Conservation (phyloP, 306 rosid species). For the Datisca glomerata region DNA sequence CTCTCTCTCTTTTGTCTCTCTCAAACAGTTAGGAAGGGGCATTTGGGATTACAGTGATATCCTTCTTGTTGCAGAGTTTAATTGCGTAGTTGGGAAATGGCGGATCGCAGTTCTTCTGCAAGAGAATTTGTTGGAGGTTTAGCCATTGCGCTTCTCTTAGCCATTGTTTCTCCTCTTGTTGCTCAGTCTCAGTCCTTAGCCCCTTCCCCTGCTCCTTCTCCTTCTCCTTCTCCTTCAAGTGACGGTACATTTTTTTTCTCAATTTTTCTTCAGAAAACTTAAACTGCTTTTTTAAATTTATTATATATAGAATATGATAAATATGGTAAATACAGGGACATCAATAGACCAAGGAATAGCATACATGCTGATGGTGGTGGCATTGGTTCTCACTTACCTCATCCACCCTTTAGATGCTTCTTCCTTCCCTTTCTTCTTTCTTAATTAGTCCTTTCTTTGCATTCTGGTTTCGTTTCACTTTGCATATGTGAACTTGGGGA, state of each 20-base stretch:
- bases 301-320: no score
- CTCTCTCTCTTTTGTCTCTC: not conserved
- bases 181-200: constrained; percentile 24
- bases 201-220: constrained; percentile 37
- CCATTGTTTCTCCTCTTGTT: constrained; percentile 34
- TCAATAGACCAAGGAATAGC: constrained; percentile 83
- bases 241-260: no score
- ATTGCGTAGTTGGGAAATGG: constrained; percentile 18
- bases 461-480: no score
- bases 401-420: constrained; percentile 63
- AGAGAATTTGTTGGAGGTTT: constrained; percentile 17
- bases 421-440: constrained; percentile 26
- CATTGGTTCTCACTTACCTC: constrained; percentile 70
- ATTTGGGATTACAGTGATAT: no score
- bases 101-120: constrained; percentile 17
- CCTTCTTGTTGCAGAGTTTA: constrained; percentile 5
- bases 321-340: constrained; percentile 31
- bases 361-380: constrained; percentile 63
- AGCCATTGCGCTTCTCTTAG: constrained; percentile 19
- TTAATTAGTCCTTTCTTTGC: no score
- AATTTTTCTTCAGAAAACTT: no score
- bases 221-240: constrained; percentile 48
- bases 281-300: no score
- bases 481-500: no score
- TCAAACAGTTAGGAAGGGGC: no score